These are phyloP conservation scores for Colletotrichum siamense DNA, from an alignment of 2,329 filamentous ascomycete genomes.

Conservation along the genomic window DNA sequence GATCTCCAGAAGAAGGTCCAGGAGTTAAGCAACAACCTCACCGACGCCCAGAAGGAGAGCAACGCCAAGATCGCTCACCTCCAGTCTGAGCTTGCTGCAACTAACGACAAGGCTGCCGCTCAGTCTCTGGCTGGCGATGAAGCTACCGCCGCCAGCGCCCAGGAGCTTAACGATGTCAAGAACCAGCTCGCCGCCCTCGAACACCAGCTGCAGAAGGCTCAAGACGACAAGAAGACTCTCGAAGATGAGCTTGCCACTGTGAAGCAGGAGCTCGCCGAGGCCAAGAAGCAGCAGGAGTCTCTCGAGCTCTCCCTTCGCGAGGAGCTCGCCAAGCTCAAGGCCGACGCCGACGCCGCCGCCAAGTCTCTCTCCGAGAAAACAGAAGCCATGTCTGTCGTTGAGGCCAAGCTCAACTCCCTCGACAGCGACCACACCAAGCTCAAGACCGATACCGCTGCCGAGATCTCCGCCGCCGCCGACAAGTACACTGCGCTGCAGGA, in stretches of 20 bases:
- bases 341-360: constrained; percentile 33
- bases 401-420: constrained; percentile 30
- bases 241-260: constrained; percentile 36
- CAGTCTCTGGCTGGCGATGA: constrained; percentile 32
- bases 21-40: constrained; percentile 35
- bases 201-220: constrained; percentile 28
- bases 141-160: constrained; percentile 22
- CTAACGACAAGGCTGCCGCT: constrained; percentile 23
- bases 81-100: constrained; percentile 37
- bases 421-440: constrained; percentile 31
- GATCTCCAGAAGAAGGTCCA: constrained; percentile 43
- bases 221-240: constrained; percentile 33
- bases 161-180: constrained; percentile 25
- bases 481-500: constrained; percentile 24
- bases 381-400: constrained; percentile 31
- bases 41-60: constrained; percentile 34
- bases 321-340: constrained; percentile 36
- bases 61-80: constrained; percentile 38
- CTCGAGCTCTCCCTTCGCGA: constrained; percentile 35
- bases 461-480: constrained; percentile 24
- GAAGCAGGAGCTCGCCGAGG: constrained; percentile 37
- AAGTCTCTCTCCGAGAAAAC: constrained; percentile 31
- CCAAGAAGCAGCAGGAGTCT: constrained; percentile 37
- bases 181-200: constrained; percentile 35
- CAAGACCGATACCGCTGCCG: constrained; percentile 29